Percentiles rank a stretch among this genome's conserved stretches.
Evolutionary conservation across 1,284 basidiomycete genomes (phyloP).

Genomic region (Neonothopanus nambi): DNA sequence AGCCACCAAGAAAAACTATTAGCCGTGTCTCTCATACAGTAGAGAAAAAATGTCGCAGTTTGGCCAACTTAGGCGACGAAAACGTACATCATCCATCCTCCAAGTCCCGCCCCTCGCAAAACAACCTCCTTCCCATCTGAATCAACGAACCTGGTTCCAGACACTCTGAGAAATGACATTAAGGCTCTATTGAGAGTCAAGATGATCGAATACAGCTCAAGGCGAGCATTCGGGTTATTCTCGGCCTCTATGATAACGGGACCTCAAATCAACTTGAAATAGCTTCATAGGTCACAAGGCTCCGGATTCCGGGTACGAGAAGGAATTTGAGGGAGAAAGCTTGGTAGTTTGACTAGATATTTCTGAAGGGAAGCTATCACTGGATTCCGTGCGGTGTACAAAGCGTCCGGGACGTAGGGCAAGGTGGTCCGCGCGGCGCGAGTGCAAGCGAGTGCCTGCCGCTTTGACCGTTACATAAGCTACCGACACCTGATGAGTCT

Average conservation of each 20-base stretch:
- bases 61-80: background rate
- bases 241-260: too few relatives aligned
- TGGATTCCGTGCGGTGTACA: too few relatives aligned
- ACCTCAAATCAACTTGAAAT: too few relatives aligned
- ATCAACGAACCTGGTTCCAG: conserved; percentile 52
- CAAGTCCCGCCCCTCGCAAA: conserved; percentile 58
- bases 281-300: background rate
- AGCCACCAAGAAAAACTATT: background rate
- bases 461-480: too few relatives aligned
- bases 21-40: background rate
- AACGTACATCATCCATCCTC: conserved; percentile 40
- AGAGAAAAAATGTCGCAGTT: background rate
- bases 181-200: background rate
- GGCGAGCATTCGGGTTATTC: too few relatives aligned
- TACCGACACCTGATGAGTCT: too few relatives aligned
- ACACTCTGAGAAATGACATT: conserved; percentile 43
- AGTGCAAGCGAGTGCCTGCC: too few relatives aligned
- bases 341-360: background rate
- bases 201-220: background rate
- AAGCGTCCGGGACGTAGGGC: too few relatives aligned
- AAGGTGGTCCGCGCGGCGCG: too few relatives aligned
- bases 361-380: too few relatives aligned
- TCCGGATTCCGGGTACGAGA: too few relatives aligned
- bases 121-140: conserved; percentile 43
- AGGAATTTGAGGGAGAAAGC: background rate